Base-by-base conservation (phyloP, 202 grass and related monocot genomes). In the Schoenoplectus tabernaemontani region DNA sequence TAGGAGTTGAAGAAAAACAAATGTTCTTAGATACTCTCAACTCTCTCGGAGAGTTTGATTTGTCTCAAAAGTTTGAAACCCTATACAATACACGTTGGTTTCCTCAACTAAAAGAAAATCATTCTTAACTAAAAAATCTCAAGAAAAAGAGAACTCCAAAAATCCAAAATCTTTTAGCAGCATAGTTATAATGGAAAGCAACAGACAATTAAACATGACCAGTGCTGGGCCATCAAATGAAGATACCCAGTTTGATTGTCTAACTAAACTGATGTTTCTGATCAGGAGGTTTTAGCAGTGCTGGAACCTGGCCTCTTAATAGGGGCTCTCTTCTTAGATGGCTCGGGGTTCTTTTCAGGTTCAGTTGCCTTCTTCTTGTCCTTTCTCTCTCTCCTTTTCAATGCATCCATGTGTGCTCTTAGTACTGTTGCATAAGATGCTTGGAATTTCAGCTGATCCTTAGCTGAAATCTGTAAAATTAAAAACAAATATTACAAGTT, bases 321-420 rank as follows among this genome's bases (percentile, higher is more conserved):
- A 22, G 83, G 47, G 54, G 17, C 77, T 54, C 68, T 84, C 85
- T 93, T 97, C 93, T 89, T 96, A n/a, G 84, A 73, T 4, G 51
- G 79, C 38, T 82, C 83, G 0, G 76, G 87, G 76, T 88, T 77
- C 89, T 99, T 92, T 65, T 88, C 95, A 56, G 81, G 81, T 81
- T 94, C 95, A 0, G 53, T 79, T 6, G 78, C 50, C 73, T 92
- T 99, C 78, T 99, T 99, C 86, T 67, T 99, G 60, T 96, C 96
- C 84, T 91, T 99, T 47, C 91, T 87, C 82, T 94, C 92, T 79
- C 91, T 91, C 83, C 93, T 99, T 89, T 99, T 99, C 82, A 99
- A 60, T 53, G 96, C 88, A 61, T 90, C 78, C 96, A 99, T 95
- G 56, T 99, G 96, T 65, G 96, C 88, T 85, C 90, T 99, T 70